A percentile compares a stretch with the other conserved stretches of the same genome.
phyloP scores from a whole-genome alignment of 768 basidiomycete species.

The Suillus plorans region DNA sequence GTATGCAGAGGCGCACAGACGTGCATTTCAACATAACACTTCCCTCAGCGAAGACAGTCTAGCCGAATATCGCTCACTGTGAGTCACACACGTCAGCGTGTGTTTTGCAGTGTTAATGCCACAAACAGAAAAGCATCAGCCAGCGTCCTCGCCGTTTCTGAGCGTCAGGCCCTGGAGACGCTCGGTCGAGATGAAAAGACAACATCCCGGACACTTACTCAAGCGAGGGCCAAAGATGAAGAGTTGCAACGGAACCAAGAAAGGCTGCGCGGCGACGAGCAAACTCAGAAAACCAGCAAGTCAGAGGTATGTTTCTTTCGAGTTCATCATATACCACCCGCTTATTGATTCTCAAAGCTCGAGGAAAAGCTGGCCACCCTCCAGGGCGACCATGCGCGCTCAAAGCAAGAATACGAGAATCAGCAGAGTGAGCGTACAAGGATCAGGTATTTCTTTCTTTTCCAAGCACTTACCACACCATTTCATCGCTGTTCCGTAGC shows the following conservation, averaged over 20 bases:
- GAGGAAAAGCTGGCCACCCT: slow-evolving; percentile 59
- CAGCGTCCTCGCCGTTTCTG: slow-evolving; percentile 76
- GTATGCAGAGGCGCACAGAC: slow-evolving; percentile 67
- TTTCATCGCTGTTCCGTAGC: slow-evolving; percentile 38
- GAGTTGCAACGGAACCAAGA: slow-evolving; percentile 58
- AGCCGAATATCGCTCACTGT: slow-evolving; percentile 64
- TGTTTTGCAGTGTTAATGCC: not conserved
- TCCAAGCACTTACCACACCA: not conserved
- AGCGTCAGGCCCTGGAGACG: slow-evolving; percentile 83
- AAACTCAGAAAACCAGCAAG: slow-evolving; percentile 48
- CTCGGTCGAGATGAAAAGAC: slow-evolving; percentile 84
- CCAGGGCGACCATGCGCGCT: slow-evolving; percentile 59
- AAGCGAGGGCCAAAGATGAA: slow-evolving; percentile 69
- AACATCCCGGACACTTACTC: slow-evolving; percentile 56
- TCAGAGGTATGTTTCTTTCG: slow-evolving; percentile 47
- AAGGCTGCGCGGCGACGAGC: slow-evolving; percentile 56
- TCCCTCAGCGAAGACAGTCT: slow-evolving; percentile 82
- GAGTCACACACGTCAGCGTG: slow-evolving; percentile 4
- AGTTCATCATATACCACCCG: not conserved
- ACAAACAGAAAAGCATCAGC: slow-evolving; percentile 70
- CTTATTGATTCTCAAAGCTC: slow-evolving; percentile 33
- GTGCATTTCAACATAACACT: slow-evolving; percentile 69
- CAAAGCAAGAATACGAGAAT: slow-evolving; percentile 80
- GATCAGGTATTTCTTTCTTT: slow-evolving; percentile 57
- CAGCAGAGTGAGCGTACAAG: slow-evolving; percentile 80